Conservation (phyloP, 495 filamentous ascomycete genomes). For the Penicillium psychrofluorescens region DNA sequence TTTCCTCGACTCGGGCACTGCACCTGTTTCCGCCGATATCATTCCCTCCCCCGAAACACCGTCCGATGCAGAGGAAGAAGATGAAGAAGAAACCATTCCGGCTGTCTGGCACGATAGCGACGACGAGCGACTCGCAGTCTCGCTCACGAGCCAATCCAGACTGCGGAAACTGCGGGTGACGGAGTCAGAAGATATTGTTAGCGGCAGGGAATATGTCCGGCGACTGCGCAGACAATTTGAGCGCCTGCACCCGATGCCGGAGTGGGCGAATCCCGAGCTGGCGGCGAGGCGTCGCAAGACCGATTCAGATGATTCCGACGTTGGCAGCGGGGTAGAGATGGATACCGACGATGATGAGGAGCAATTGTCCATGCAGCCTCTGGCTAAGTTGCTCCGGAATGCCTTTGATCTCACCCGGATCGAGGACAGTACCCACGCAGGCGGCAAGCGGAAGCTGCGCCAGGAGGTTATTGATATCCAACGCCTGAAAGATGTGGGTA, state of each 20-base stretch:
- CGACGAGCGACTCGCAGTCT: constrained; percentile 79
- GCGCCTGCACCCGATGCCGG: constrained; percentile 68
- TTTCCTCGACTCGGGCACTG: constrained; percentile 59
- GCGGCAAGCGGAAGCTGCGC: constrained; percentile 57
- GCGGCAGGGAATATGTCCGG: constrained; percentile 74
- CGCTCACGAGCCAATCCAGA: constrained; percentile 62
- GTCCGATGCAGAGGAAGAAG: constrained; percentile 25
- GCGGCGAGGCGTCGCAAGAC: constrained; percentile 47
- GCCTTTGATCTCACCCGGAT: constrained; percentile 48
- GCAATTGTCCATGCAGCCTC: constrained; percentile 60
- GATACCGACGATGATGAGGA: constrained; percentile 55
- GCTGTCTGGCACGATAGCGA: constrained; percentile 92
- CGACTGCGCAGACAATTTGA: constrained; percentile 76
- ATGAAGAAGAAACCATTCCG: constrained; percentile 27
- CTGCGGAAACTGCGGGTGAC: constrained; percentile 73
- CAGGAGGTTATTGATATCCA: constrained; percentile 85
- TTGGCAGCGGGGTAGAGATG: constrained; percentile 28
- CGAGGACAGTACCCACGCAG: constrained; percentile 25
- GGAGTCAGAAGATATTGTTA: constrained; percentile 79
- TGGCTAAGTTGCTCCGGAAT: constrained; percentile 72
- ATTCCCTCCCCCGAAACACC: constrained; percentile 21
- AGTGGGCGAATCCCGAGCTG: constrained; percentile 57
- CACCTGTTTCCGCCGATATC: constrained; percentile 37
- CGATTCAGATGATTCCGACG: constrained; percentile 39
- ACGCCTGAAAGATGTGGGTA: constrained; percentile 57